Evolutionary conservation across 805 yeast genomes (phyloP).

Genomic region (Blastobotrys chiropterorum): DNA sequence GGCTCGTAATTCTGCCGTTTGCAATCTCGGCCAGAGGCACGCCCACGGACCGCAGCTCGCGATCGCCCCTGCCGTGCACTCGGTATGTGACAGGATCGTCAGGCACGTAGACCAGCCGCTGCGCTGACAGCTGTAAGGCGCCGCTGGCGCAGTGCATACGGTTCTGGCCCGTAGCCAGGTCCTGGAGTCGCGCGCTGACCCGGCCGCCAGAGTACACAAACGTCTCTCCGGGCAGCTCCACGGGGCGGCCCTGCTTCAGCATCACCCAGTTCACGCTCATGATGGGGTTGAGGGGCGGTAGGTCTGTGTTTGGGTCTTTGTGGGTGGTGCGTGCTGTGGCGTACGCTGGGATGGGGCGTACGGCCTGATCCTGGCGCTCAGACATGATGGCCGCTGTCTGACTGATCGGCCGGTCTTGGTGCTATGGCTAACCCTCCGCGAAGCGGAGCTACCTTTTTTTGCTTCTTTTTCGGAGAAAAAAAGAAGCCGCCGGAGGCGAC

Average conservation of each 20-base stretch:
- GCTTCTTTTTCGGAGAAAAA: too few relatives aligned
- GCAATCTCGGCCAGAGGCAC: constrained; percentile 22
- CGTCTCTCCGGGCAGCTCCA: constrained; percentile 16
- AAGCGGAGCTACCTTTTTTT: too few relatives aligned
- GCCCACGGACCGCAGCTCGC: constrained; percentile 19
- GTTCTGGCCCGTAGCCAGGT: background rate
- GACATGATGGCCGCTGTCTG: too few relatives aligned
- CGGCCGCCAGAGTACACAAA: constrained; percentile 8
- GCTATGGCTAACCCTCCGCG: too few relatives aligned
- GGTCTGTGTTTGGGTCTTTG: too few relatives aligned
- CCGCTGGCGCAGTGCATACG: constrained; percentile 4
- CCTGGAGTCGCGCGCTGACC: too few relatives aligned
- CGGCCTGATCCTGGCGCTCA: too few relatives aligned
- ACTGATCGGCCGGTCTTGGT: too few relatives aligned
- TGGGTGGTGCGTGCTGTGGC: too few relatives aligned
- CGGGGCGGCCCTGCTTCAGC: constrained; percentile 14
- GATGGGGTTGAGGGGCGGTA: background rate
- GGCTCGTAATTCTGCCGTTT: constrained; percentile 25
- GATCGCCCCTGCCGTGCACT: constrained; percentile 26
- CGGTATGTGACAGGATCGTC: constrained; percentile 16
- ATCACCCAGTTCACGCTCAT: constrained; percentile 22
- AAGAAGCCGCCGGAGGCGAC: too few relatives aligned
- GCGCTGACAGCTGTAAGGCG: constrained; percentile 15
- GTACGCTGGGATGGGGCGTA: too few relatives aligned
- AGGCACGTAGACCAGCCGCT: constrained; percentile 14